Evolutionary conservation across 2,329 filamentous ascomycete species (phyloP), one percentile per base, ranked within the genome.

Genomic region (Fusarium secorum): DNA sequence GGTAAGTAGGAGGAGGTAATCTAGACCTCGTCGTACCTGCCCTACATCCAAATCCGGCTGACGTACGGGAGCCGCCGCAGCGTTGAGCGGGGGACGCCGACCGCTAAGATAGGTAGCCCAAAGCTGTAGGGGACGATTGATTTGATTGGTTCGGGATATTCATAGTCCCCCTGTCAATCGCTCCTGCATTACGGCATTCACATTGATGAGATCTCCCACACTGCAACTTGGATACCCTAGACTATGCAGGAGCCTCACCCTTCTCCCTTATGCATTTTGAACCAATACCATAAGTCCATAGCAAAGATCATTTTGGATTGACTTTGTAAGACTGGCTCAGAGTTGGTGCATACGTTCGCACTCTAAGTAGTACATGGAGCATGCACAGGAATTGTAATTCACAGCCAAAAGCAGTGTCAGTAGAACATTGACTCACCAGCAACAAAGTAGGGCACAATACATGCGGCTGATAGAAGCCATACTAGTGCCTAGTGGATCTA

Each of bases 61-160:
- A 61, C 54, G 53, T 48, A 64, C 73, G 71, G 73, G 62, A 73
- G 73, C 66, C 73, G 72, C 73, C 73, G 62, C 32, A 41, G 49
- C 38, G 68, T 70, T 60, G 51, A 70, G 72, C 74, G 74, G 72
- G 74, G 74, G 62, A 70, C 59, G 57, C 74, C 74, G 74, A 66
- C 45, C 55, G 36, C 62, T 51, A 53, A 56, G 38, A 46, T 66
- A 56, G 38, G 42, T 66, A 75, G 64, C 30, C 72, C 70, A 63
- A 75, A 75, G 71, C 51, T 61, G 52, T 61, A 51, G 22, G n/a
- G 20, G 38, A 39, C 18, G 38, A 18, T 17, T n/a, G 3, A 5
- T 36, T 20, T 65, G 32, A 74, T 75, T 75, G 73, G 74, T 30
- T 59, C 67, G 45, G 57, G 49, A 45, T 35, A 41, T 60, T 48